A percentile compares a stretch with the other conserved stretches of the same genome.
phyloP scores from a whole-genome alignment of 495 filamentous ascomycete genomes.

The Schizothecium vesticola region DNA sequence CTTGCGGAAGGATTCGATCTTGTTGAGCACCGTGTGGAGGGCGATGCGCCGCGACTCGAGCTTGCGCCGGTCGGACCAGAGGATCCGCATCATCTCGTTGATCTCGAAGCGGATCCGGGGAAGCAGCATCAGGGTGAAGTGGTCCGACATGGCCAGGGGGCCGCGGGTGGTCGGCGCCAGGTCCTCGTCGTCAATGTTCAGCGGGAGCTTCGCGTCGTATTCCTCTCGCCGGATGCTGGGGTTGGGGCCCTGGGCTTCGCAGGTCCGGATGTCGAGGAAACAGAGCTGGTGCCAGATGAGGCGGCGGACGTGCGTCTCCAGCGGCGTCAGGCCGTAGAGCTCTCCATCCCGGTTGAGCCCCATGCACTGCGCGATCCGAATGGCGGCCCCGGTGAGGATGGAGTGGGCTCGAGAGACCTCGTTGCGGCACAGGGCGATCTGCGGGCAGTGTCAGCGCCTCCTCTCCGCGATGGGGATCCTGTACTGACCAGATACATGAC shows the following conservation, averaged over 20 bases:
- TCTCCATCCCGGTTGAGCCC: slow-evolving; percentile 68
- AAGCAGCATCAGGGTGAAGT: slow-evolving; percentile 64
- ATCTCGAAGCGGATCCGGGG: slow-evolving; percentile 63
- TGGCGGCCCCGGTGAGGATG: slow-evolving; percentile 61
- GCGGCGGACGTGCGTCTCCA: slow-evolving; percentile 70
- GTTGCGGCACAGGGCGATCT: slow-evolving; percentile 64
- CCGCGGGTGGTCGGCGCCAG: slow-evolving; percentile 35
- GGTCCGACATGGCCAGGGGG: slow-evolving; percentile 38
- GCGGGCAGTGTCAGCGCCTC: slow-evolving; percentile 12
- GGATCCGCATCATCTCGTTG: slow-evolving; percentile 63
- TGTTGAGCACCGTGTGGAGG: slow-evolving; percentile 50
- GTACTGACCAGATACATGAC: slow-evolving; percentile 63
- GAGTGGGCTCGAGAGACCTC: slow-evolving; percentile 68
- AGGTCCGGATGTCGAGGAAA: slow-evolving; percentile 69
- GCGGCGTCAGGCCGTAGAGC: slow-evolving; percentile 54
- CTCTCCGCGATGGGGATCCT: too few species aligned
- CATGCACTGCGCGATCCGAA: slow-evolving; percentile 71
- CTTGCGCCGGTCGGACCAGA: slow-evolving; percentile 58
- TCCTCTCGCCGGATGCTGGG: slow-evolving; percentile 63
- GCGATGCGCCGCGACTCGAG: slow-evolving; percentile 57
- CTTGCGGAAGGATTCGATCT: slow-evolving; percentile 56
- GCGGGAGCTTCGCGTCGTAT: slow-evolving; percentile 61
- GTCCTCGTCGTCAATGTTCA: slow-evolving; percentile 61
- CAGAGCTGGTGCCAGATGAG: slow-evolving; percentile 71
- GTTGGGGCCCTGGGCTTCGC: slow-evolving; percentile 68